Conservation (phyloP, 257 asterid genomes). For the Coffea canephora region DNA sequence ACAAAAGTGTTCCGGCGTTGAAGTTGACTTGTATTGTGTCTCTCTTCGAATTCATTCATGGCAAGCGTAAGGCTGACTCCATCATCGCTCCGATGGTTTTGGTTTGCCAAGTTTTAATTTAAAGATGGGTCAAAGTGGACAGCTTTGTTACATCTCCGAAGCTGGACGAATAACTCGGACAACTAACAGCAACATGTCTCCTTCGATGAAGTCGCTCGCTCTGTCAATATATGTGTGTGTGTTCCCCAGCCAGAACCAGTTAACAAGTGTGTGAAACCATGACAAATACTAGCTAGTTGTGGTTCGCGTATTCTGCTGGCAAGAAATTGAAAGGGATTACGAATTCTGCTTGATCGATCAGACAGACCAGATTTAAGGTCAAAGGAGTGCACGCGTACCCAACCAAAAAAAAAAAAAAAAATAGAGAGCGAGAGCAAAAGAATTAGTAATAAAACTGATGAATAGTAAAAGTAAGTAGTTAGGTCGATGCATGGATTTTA, state of each 20-base stretch:
- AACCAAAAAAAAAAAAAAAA: too few relatives aligned
- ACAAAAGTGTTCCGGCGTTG: too few relatives aligned
- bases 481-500: neutral
- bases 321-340: neutral
- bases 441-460: too few relatives aligned
- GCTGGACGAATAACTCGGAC: neutral
- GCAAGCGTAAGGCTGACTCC: neutral
- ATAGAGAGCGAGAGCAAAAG: too few relatives aligned
- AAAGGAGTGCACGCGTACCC: too few relatives aligned
- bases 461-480: too few relatives aligned
- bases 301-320: neutral
- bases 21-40: too few relatives aligned
- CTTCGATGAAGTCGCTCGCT: neutral
- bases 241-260: neutral
- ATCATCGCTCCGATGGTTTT: too few relatives aligned
- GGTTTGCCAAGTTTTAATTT: neutral
- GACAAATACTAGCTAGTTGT: too few relatives aligned
- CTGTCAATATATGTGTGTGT: neutral
- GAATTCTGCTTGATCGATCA: neutral
- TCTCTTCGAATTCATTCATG: too few relatives aligned
- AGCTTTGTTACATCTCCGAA: neutral
- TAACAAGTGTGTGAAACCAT: neutral
- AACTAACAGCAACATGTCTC: neutral
- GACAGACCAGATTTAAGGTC: too few relatives aligned
- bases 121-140: neutral